A percentile compares a stretch with the other conserved stretches of the same genome.
phyloP scores from a whole-genome alignment of 164 flowering plant species.

The Piper betle region DNA sequence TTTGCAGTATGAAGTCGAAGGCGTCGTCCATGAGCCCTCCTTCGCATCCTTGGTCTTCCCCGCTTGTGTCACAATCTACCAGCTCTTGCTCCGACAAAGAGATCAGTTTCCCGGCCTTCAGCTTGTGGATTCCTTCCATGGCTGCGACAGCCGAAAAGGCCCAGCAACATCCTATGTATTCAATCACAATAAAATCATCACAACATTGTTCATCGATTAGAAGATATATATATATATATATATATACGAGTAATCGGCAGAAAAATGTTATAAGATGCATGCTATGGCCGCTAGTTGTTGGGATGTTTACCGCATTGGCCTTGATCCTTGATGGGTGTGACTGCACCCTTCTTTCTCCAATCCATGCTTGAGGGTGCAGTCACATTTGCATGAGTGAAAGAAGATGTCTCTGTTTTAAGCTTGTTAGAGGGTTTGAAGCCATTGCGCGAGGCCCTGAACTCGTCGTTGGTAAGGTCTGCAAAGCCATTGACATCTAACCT shows the following conservation, averaged over 20 bases:
- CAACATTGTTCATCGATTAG: neutral
- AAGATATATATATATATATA: too few species aligned
- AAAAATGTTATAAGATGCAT: too few species aligned
- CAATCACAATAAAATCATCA: neutral
- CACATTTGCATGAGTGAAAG: neutral
- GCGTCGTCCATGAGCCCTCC: conserved; percentile 15
- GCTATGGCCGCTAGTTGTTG: too few species aligned
- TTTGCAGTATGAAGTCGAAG: conserved; percentile 7
- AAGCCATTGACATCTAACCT: conserved; percentile 19
- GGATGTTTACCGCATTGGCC: conserved; percentile 21
- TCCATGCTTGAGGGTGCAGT: neutral
- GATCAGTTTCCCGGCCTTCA: conserved; percentile 11
- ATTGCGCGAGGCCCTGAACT: conserved; percentile 15
- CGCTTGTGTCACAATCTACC: conserved; percentile 18
- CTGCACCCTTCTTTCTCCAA: neutral
- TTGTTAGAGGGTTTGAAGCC: neutral
- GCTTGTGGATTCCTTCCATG: conserved; percentile 13
- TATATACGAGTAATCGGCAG: too few species aligned
- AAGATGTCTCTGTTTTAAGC: neutral
- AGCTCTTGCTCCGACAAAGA: conserved; percentile 24
- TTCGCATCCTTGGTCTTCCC: conserved; percentile 10
- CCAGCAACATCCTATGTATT: conserved; percentile 20
- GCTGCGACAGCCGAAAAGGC: conserved; percentile 23
- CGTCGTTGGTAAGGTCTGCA: conserved; percentile 29
- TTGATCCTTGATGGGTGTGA: neutral